phyloP scores from a whole-genome alignment of 306 rosid genomes.

The Hippophae gyantsensis region DNA sequence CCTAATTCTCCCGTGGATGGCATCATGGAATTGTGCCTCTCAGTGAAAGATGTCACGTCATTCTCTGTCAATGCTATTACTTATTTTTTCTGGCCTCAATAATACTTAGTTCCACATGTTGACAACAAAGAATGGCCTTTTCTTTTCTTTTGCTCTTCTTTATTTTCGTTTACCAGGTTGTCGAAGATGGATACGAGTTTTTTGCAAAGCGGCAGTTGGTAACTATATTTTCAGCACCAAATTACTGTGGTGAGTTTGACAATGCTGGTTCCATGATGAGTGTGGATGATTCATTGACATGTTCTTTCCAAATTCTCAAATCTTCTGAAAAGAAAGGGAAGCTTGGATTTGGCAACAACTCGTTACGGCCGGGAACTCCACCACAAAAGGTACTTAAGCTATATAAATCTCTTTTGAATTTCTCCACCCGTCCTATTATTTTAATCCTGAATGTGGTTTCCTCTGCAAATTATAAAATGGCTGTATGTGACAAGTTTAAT shows the following conservation, averaged over 20 bases:
- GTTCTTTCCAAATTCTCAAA: slow-evolving; percentile 53
- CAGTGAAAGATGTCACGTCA: too few relatives aligned
- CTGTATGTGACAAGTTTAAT: too few relatives aligned
- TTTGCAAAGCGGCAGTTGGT: slow-evolving; percentile 52
- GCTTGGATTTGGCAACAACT: slow-evolving; percentile 26
- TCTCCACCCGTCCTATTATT: too few relatives aligned
- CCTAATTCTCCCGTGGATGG: too few relatives aligned
- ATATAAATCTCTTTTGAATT: not conserved
- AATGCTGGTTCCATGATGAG: slow-evolving; percentile 65
- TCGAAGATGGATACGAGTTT: slow-evolving; percentile 56
- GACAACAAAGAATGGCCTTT: not conserved
- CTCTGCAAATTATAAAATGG: too few relatives aligned
- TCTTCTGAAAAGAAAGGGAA: slow-evolving; percentile 48
- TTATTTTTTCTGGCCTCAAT: too few relatives aligned
- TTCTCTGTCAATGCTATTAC: too few relatives aligned
- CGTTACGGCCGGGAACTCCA: slow-evolving; percentile 42
- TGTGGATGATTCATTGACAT: slow-evolving; percentile 52
- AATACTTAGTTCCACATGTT: not conserved
- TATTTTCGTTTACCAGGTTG: slow-evolving; percentile 22
- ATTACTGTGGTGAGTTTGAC: slow-evolving; percentile 44
- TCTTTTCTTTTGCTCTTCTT: not conserved
- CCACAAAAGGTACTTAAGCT: slow-evolving; percentile 33
- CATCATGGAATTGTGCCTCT: too few relatives aligned
- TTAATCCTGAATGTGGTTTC: too few relatives aligned
- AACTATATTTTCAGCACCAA: slow-evolving; percentile 47